Percentiles rank a stretch among this genome's conserved stretches.
Conservation (phyloP, 768 basidiomycete genomes). For the Tulasnella sp. region DNA sequence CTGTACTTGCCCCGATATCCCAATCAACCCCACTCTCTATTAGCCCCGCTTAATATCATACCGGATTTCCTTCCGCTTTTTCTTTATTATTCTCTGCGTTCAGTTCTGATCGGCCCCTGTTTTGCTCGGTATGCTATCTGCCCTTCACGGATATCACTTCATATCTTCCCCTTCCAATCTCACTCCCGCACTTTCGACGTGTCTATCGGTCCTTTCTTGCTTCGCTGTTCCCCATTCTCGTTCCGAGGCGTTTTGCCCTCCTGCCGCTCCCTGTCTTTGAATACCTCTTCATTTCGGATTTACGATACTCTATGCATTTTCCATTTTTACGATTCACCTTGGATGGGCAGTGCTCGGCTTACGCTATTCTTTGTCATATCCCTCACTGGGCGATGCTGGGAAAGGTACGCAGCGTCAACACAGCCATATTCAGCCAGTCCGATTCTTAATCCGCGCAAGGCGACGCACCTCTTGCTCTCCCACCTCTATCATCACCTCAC, state of each 20-base stretch:
- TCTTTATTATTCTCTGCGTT: background rate
- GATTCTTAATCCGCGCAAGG: background rate
- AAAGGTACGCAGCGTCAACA: background rate
- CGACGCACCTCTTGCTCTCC: background rate
- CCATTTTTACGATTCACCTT: background rate
- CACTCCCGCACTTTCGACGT: background rate
- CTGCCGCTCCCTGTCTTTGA: constrained; percentile 2
- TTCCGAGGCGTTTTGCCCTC: background rate
- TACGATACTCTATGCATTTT: constrained; percentile 12
- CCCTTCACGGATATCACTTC: constrained; percentile 11
- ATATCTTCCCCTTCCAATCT: background rate
- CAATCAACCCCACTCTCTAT: constrained; percentile 12
- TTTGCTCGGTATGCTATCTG: constrained; percentile 2
- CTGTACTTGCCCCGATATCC: constrained; percentile 26
- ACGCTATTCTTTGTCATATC: background rate
- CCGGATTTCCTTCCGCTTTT: constrained; percentile 4
- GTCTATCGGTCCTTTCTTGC: background rate
- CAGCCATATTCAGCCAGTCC: background rate
- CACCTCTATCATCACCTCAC: background rate
- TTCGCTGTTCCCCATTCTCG: background rate
- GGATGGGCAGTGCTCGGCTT: background rate
- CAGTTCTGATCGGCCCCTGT: background rate
- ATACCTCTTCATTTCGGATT: constrained; percentile 2
- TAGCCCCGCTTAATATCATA: background rate
- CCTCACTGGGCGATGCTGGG: background rate